Conservation (phyloP, 2,329 filamentous ascomycete species). For the Hypoxylon sp. region DNA sequence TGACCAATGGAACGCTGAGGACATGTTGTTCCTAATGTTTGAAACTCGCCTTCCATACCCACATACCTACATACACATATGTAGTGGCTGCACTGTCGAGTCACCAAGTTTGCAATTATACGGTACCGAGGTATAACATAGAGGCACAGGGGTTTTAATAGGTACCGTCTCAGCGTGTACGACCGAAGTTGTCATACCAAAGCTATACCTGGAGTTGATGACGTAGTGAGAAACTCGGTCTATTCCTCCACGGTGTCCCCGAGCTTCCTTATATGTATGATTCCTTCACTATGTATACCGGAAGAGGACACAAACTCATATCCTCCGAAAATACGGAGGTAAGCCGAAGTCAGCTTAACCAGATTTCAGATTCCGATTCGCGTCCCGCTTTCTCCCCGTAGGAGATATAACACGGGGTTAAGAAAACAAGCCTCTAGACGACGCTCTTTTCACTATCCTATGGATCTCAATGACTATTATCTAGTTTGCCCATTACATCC, state of each 20-base stretch:
- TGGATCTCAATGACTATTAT: neutral
- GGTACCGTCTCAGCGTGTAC: neutral
- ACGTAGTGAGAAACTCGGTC: conserved; percentile 29
- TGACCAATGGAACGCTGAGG: neutral
- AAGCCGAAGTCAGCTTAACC: conserved; percentile 15
- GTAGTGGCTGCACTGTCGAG: neutral
- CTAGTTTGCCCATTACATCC: conserved; percentile 14
- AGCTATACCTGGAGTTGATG: conserved; percentile 3
- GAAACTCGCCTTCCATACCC: neutral
- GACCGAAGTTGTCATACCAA: conserved; percentile 1
- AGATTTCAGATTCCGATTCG: conserved; percentile 4
- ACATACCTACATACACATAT: neutral
- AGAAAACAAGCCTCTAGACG: conserved; percentile 2
- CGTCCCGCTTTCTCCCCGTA: neutral
- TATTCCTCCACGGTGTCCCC: conserved; percentile 22
- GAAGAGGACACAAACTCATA: conserved; percentile 6
- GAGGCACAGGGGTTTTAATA: conserved; percentile 2
- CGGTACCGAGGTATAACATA: neutral
- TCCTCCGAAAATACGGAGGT: conserved; percentile 17
- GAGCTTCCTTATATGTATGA: conserved; percentile 25
- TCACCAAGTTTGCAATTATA: neutral
- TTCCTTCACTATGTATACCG: neutral
- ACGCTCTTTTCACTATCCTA: neutral
- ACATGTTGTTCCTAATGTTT: neutral
- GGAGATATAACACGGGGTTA: conserved; percentile 13